These are phyloP conservation scores for Globisporangium perplexum DNA, from an alignment of 352 stramenopile species.

Conservation along the genomic window DNA sequence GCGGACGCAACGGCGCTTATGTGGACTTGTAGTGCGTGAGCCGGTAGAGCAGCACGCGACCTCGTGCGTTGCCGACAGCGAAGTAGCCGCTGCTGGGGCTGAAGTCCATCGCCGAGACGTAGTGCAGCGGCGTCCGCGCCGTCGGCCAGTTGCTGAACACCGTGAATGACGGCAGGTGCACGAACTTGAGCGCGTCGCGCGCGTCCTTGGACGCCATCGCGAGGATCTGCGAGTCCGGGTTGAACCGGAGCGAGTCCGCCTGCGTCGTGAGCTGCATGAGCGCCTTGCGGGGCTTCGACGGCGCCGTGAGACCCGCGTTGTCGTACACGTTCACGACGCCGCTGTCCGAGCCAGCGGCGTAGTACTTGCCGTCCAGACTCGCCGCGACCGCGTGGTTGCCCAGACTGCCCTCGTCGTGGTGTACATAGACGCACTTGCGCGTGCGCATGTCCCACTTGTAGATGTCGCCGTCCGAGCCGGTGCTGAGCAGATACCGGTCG, in stretches of 20 bases:
- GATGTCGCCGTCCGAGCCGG: conserved; percentile 93
- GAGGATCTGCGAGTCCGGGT: conserved; percentile 92
- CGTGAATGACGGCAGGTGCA: conserved; percentile 92
- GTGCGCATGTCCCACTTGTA: conserved; percentile 95
- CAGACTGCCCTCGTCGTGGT: conserved; percentile 82
- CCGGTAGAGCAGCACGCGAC: conserved; percentile 95
- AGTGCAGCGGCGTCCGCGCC: conserved; percentile 93
- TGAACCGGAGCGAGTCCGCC: conserved; percentile 89
- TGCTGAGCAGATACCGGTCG: conserved; percentile 90
- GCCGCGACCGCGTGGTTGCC: conserved; percentile 79
- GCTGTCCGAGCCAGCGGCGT: conserved; percentile 93
- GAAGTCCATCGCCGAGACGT: conserved; percentile 96
- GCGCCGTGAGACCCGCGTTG: conserved; percentile 39
- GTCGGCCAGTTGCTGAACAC: conserved; percentile 99
- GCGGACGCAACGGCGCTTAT: conserved; percentile 23
- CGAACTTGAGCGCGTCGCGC: conserved; percentile 93
- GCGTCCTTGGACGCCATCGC: conserved; percentile 89
- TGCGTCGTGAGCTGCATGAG: conserved; percentile 96
- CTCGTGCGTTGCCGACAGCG: conserved; percentile 95
- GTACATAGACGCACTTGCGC: conserved; percentile 69
- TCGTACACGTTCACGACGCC: conserved; percentile 98
- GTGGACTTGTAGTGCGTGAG: conserved; percentile 92
- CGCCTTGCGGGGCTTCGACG: conserved; percentile 85
- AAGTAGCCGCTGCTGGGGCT: conserved; percentile 93
- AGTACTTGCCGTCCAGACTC: conserved; percentile 58